Evolutionary conservation across 1,284 basidiomycete species (phyloP).

Genomic region (Phellopilus nigrolimitatus): DNA sequence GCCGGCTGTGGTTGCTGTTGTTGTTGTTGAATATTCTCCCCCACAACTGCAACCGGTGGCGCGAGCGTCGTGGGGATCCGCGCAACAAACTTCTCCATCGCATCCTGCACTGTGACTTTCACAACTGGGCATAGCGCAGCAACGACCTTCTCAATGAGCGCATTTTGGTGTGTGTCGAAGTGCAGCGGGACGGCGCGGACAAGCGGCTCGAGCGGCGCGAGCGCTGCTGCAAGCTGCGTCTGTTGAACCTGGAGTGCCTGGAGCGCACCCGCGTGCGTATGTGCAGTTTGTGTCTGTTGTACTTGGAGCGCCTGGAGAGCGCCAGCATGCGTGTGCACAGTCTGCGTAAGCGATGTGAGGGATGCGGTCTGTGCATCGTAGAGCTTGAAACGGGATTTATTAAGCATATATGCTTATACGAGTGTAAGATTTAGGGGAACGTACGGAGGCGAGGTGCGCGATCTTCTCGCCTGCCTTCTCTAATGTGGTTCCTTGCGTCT

Average conservation of each 20-base stretch:
- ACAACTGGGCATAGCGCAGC: not conserved
- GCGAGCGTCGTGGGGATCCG: too few relatives aligned
- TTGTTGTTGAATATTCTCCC: constrained; percentile 2
- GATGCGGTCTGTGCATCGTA: constrained; percentile 11
- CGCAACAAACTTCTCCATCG: not conserved
- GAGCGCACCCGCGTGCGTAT: not conserved
- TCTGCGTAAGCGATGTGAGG: not conserved
- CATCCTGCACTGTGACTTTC: not conserved
- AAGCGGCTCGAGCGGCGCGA: constrained; percentile 13
- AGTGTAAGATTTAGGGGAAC: constrained; percentile 1
- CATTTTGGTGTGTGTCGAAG: not conserved
- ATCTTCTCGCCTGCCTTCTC: constrained; percentile 1
- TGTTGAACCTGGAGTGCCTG: constrained; percentile 11
- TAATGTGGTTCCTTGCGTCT: not conserved
- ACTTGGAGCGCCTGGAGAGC: not conserved
- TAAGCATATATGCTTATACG: not conserved
- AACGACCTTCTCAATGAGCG: not conserved
- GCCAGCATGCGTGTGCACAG: not conserved
- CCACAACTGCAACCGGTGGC: too few relatives aligned
- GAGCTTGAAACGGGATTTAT: constrained; percentile 5
- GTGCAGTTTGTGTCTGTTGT: not conserved
- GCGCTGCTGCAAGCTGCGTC: not conserved
- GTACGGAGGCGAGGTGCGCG: not conserved
- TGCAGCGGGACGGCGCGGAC: constrained; percentile 5
- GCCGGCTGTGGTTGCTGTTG: not conserved